Evolutionary conservation across 257 asterid genomes (phyloP), one percentile per base, ranked within the genome.

Genomic region (Oldenlandia corymbosa): DNA sequence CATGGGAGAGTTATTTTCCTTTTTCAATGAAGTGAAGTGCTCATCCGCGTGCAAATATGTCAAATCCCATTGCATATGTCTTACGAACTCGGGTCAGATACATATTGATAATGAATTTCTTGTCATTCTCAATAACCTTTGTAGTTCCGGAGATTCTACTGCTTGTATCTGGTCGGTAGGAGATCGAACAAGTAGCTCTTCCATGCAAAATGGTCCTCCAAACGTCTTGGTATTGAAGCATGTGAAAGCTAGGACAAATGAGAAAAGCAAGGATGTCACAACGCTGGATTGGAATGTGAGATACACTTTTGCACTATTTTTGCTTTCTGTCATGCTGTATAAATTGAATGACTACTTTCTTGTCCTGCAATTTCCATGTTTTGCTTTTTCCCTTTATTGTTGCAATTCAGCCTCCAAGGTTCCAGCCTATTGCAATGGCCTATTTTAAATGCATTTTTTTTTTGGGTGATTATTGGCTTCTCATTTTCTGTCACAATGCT

Each of bases 261-360:
- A 92, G 78, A 92, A 92, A 80, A 84, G 94, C 89, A 92, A 84
- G 82, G 99, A 92, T 66, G 99, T 92, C 65, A 92, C 97, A 13
- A 89, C 99, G n/a, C 97, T 92, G 66, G 97, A 92, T 78, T 92
- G 99, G 99, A 92, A 92, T 65, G 99, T 92, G 77, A 76, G 96
- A n/a, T 51, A 57, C 51, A 36, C 47, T 31, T 62, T 32, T 67
- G 34, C 20, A 16, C 32, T 32, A 34, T 39, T 28, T 7, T 46
- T 26, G 12, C 23, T 5, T 18, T 36, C 36, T 50, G 45, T 28
- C 53, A 16, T 27, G 60, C 42, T 58, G 23, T 59, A 32, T 21
- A 27, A n/a, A 5, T 17, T 32, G 17, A 31, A 30, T 66, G 12
- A 60, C 48, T 30, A 30, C n/a, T 36, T 8, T 16, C 21, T 5